A percentile compares a stretch with the other conserved stretches of the same genome.
phyloP scores from a whole-genome alignment of 2,329 filamentous ascomycete genomes.

The Aureobasidium lini region DNA sequence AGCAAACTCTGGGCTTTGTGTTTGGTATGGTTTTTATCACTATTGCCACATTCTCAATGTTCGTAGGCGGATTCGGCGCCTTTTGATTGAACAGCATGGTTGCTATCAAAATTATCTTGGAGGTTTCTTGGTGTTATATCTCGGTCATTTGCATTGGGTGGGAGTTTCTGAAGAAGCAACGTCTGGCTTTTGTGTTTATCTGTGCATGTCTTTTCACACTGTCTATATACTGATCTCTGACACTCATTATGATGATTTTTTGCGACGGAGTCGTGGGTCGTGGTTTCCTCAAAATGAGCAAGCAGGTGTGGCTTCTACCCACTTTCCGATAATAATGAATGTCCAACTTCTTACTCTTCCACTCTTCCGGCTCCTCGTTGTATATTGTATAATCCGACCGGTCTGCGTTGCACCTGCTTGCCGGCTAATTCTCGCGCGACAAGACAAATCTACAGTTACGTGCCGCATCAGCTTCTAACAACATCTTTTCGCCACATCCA shows the following conservation, averaged over 20 bases:
- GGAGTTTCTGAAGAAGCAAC: neutral
- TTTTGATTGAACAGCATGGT: neutral
- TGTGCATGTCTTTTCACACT: neutral
- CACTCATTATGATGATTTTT: neutral
- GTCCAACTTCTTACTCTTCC: no score
- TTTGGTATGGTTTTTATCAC: slow-evolving; percentile 50
- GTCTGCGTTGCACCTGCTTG: no score
- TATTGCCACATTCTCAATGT: slow-evolving; percentile 50
- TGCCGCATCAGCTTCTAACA: no score
- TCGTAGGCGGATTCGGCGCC: slow-evolving; percentile 25
- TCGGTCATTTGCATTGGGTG: slow-evolving; percentile 1
- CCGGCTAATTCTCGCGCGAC: no score
- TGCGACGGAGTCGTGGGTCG: neutral
- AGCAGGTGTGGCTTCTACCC: no score
- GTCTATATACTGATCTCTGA: neutral
- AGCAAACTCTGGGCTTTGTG: slow-evolving; percentile 49
- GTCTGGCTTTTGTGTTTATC: neutral
- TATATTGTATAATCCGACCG: no score
- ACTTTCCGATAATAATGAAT: no score
- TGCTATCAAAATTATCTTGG: neutral
- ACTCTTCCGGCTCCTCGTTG: no score
- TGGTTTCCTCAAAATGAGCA: neutral
- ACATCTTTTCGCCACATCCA: no score
- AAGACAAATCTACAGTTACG: no score
- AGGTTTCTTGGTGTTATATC: neutral